These are phyloP conservation scores for Canariomyces notabilis DNA, from an alignment of 2,329 filamentous ascomycete species.

Conservation along the genomic window DNA sequence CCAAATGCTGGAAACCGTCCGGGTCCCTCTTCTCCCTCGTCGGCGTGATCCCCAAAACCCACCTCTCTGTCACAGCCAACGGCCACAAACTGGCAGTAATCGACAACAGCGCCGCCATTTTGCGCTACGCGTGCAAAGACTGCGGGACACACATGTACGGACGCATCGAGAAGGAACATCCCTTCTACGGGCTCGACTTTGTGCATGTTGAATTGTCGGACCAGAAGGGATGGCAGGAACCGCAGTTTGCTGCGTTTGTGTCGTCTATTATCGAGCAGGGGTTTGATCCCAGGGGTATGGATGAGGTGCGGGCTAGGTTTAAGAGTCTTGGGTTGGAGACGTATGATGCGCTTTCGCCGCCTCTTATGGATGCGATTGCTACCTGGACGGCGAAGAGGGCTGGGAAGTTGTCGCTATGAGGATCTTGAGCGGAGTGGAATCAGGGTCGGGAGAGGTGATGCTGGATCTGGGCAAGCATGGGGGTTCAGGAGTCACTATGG, in stretches of 20 bases:
- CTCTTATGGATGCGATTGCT: constrained; percentile 58
- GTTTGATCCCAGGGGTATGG: constrained; percentile 50
- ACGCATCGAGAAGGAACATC: constrained; percentile 58
- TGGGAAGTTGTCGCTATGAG: constrained; percentile 24
- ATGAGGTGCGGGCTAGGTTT: constrained; percentile 49
- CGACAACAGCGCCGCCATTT: constrained; percentile 53
- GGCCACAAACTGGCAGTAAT: constrained; percentile 52
- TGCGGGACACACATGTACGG: constrained; percentile 61
- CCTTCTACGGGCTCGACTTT: constrained; percentile 66
- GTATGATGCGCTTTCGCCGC: constrained; percentile 58
- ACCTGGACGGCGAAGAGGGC: constrained; percentile 50
- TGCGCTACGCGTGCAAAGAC: constrained; percentile 54
- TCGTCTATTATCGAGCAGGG: constrained; percentile 65
- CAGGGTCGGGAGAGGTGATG: no score
- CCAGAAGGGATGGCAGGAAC: constrained; percentile 63
- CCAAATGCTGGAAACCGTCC: constrained; percentile 65
- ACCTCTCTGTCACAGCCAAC: constrained; percentile 54
- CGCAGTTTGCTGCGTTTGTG: constrained; percentile 65
- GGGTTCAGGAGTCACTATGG: no score
- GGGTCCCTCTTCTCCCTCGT: constrained; percentile 61
- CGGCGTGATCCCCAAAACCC: constrained; percentile 53
- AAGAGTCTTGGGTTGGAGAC: constrained; percentile 51
- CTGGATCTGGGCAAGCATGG: no score
- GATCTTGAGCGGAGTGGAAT: no score
- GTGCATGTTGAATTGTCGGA: constrained; percentile 59